phyloP scores from a whole-genome alignment of 176 grass and related monocot species.

The Urochloa ruziziensis region DNA sequence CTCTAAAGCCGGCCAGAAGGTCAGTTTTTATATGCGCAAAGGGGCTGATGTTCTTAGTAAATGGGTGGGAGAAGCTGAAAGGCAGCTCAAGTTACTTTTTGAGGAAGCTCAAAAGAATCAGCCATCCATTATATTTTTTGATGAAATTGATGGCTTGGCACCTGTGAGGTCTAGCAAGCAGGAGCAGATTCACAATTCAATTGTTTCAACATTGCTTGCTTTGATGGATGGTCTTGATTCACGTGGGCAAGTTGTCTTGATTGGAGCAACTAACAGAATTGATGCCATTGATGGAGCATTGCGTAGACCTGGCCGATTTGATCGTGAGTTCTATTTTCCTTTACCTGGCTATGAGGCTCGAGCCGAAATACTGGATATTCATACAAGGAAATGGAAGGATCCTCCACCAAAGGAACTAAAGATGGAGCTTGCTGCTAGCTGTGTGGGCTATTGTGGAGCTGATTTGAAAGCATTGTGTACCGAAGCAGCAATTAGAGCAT shows the following conservation, averaged over 20 bases:
- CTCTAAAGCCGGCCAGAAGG: constrained; percentile 96
- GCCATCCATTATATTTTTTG: constrained; percentile 98
- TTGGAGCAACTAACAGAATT: constrained; percentile 98
- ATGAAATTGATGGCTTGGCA: constrained; percentile 98
- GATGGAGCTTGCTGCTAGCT: constrained; percentile 93
- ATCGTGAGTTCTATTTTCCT: constrained; percentile 96
- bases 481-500: constrained; percentile 93
- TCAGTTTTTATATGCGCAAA: constrained; percentile 99
- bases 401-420: constrained; percentile 78
- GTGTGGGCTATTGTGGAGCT: constrained; percentile 98
- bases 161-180: constrained; percentile 99
- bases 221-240: constrained; percentile 99
- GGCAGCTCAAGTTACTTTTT: constrained; percentile 97
- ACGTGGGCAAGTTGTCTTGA: constrained; percentile 98
- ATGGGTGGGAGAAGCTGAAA: constrained; percentile 99
- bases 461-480: constrained; percentile 98
- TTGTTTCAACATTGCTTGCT: constrained; percentile 97
- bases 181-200: constrained; percentile 99
- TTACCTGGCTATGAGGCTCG: constrained; percentile 95
- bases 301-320: constrained; percentile 93
- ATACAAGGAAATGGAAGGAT: constrained; percentile 98
- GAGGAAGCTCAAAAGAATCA: constrained; percentile 99
- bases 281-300: constrained; percentile 99
- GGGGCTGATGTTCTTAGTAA: constrained; percentile 99
- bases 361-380: constrained; percentile 88